Evolutionary conservation across 352 stramenopile genomes (phyloP), one percentile per base, ranked within the genome.

Genomic region (Phytopythium mirpurense): DNA sequence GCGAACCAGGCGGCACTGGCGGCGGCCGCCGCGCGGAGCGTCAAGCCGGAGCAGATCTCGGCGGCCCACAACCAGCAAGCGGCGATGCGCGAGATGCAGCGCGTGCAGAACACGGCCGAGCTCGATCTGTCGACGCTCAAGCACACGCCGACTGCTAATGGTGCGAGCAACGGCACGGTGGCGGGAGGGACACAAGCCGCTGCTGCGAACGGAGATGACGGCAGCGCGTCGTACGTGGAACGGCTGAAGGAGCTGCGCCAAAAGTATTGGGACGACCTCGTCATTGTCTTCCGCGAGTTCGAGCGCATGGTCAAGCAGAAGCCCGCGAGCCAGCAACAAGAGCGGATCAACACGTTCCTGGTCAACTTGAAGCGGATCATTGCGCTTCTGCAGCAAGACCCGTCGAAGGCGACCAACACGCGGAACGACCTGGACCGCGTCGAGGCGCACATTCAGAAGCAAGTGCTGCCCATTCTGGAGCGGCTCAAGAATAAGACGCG

Each of bases 231-330:
- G 16, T 93, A 93, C 58, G 74, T 73, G 26, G 80, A 93, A 24
- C 70, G 78, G 19, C 65, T 90, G 18, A 83, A 82, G 50, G 74
- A 89, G 54, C 74, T 90, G 62, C 88, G 86, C 49, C 58, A 62
- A 21, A 93, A 93, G 56, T 91, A 93, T 45, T 93, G 80, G 80
- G 76, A 93, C 26, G 80, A 90, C 47, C 50, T 93, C 12, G 73
- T 93, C 44, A 78, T 91, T 44, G 83, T 93, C 19, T 90, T 89
- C 52, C 72, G 74, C n/a, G 83, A 93, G 51, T 91, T 93, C 50
- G 80, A 90, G 47, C 73, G 80, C 27, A 90, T 93, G 83, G 83
- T 89, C 27, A 86, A 88, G 59, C 78, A 93, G 56, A 90, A 91
- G 41, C 78, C 76, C 0, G 72, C 74, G 11, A 87, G 83, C 16